Evolutionary conservation across 1,284 basidiomycete genomes (phyloP).

Genomic region (Ganoderma leucocontextum): DNA sequence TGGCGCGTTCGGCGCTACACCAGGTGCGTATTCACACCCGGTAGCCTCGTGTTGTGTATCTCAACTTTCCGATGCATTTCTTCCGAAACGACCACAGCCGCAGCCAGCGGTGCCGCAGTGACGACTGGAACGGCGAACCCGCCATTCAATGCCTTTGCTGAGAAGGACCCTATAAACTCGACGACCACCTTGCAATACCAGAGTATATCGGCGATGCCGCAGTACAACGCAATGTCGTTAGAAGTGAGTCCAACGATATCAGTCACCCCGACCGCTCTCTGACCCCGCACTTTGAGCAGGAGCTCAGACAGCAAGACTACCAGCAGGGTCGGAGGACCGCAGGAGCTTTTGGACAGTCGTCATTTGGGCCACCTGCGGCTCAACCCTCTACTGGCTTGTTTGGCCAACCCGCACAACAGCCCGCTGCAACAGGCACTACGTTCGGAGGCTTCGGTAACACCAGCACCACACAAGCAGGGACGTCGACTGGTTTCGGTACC

Average conservation of each 20-base stretch:
- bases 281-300: slow-evolving; percentile 49
- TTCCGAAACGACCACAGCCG: neutral
- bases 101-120: slow-evolving; percentile 52
- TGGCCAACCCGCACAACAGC: slow-evolving; percentile 40
- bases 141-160: slow-evolving; percentile 57
- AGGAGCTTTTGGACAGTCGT: slow-evolving; percentile 54
- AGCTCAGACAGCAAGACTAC: slow-evolving; percentile 80
- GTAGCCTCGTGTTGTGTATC: neutral
- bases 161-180: slow-evolving; percentile 63
- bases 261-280: slow-evolving; percentile 16
- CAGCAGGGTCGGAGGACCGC: slow-evolving; percentile 77
- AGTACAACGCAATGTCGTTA: slow-evolving; percentile 73
- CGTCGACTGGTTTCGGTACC: slow-evolving; percentile 51
- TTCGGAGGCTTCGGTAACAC: slow-evolving; percentile 42
- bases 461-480: slow-evolving; percentile 27
- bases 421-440: slow-evolving; percentile 41
- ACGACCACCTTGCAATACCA: slow-evolving; percentile 68
- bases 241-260: slow-evolving; percentile 56
- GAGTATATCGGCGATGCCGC: slow-evolving; percentile 76
- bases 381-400: slow-evolving; percentile 42
- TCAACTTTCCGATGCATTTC: neutral
- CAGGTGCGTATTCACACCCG: slow-evolving; percentile 40
- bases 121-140: slow-evolving; percentile 73
- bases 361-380: slow-evolving; percentile 49
- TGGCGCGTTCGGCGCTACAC: slow-evolving; percentile 50